Evolutionary conservation across 768 basidiomycete genomes (phyloP).

Genomic region (Tulasnella sp.): DNA sequence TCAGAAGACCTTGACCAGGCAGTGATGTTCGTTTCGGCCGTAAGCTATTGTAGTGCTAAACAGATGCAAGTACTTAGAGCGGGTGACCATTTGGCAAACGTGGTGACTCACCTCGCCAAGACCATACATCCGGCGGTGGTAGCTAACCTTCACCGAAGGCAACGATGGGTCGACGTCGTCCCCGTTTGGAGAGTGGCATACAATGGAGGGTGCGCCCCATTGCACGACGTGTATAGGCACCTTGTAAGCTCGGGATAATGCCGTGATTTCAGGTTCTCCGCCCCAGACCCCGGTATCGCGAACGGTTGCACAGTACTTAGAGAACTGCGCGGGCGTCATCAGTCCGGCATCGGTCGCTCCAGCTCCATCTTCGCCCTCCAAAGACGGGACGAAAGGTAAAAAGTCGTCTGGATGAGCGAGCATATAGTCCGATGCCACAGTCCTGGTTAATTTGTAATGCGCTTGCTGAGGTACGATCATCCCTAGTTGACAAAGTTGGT

Average conservation of each 20-base stretch:
- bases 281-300: slow-evolving; percentile 89
- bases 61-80: slow-evolving; percentile 11
- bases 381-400: slow-evolving; percentile 77
- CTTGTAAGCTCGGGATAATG: slow-evolving; percentile 67
- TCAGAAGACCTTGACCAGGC: not conserved
- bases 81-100: not conserved
- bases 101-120: slow-evolving; percentile 70
- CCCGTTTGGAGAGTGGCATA: slow-evolving; percentile 57
- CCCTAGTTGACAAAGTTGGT: slow-evolving; percentile 71
- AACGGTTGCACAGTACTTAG: slow-evolving; percentile 64
- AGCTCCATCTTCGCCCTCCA: slow-evolving; percentile 53
- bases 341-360: slow-evolving; percentile 54
- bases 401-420: slow-evolving; percentile 77
- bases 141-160: slow-evolving; percentile 53
- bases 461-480: slow-evolving; percentile 48
- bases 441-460: slow-evolving; percentile 49
- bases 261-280: slow-evolving; percentile 93
- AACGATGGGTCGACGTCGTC: slow-evolving; percentile 21
- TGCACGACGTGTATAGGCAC: slow-evolving; percentile 89
- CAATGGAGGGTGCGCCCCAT: slow-evolving; percentile 63
- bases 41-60: slow-evolving; percentile 81
- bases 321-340: slow-evolving; percentile 56
- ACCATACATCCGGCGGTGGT: slow-evolving; percentile 89
- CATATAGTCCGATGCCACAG: slow-evolving; percentile 71
- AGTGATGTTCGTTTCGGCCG: slow-evolving; percentile 34